phyloP scores from a whole-genome alignment of 129 eudicot species.

The Helianthus tuberosus region DNA sequence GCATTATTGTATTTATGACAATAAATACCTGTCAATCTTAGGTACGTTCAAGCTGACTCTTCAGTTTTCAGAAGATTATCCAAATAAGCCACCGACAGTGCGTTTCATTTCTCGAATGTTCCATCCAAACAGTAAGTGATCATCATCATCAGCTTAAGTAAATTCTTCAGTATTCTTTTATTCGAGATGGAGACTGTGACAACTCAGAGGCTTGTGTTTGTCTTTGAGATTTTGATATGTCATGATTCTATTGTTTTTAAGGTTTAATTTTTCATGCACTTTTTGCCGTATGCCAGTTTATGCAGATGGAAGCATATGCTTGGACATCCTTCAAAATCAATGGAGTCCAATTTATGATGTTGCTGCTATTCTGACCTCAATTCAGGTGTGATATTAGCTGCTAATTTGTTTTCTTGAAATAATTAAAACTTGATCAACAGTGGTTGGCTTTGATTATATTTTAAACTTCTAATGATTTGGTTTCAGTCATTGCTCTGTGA shows the following conservation, averaged over 20 bases:
- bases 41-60: conserved; percentile 83
- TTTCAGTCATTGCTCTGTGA: conserved; percentile 79
- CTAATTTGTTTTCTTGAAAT: conserved; percentile 11
- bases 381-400: conserved; percentile 49
- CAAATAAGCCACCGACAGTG: conserved; percentile 80
- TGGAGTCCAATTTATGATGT: conserved; percentile 98
- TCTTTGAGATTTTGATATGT: conserved; percentile 11
- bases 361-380: conserved; percentile 88
- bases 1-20: conserved; percentile 20
- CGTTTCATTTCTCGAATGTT: conserved; percentile 84
- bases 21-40: conserved; percentile 19
- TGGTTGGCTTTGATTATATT: not conserved
- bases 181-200: not conserved
- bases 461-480: not conserved
- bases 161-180: not conserved
- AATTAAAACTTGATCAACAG: conserved; percentile 3
- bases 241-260: conserved; percentile 14
- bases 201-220: conserved; percentile 15
- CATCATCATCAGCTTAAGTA: conserved; percentile 1
- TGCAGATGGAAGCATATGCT: conserved; percentile 88
- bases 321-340: conserved; percentile 91
- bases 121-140: conserved; percentile 76
- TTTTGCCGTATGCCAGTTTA: conserved; percentile 51
- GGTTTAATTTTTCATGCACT: not conserved
- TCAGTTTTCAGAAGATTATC: conserved; percentile 72